Conservation (phyloP, 805 yeast species). For the Blastobotrys peoriensis region DNA sequence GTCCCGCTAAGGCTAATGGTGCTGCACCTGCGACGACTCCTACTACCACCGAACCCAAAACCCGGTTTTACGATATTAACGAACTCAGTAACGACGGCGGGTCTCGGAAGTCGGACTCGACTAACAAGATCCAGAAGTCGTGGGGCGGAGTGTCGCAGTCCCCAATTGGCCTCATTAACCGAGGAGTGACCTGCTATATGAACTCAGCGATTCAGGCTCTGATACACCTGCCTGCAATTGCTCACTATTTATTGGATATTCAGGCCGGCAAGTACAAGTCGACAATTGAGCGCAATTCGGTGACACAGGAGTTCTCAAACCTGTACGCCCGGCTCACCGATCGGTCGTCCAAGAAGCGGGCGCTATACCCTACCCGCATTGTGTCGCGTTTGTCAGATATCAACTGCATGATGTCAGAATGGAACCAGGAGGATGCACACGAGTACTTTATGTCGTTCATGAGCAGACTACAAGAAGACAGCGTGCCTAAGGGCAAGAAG, state of each 20-base stretch:
- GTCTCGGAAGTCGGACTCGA: conserved; percentile 49
- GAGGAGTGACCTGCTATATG: conserved; percentile 95
- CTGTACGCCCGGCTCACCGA: conserved; percentile 23
- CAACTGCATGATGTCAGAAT: conserved; percentile 92
- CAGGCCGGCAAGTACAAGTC: conserved; percentile 42
- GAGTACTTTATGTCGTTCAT: conserved; percentile 92
- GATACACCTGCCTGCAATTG: conserved; percentile 85
- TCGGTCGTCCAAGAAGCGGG: conserved; percentile 32
- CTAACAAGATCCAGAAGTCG: conserved; percentile 55
- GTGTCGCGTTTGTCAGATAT: conserved; percentile 71
- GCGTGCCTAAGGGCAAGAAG: conserved; percentile 85
- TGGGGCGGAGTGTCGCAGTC: conserved; percentile 46
- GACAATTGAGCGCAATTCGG: conserved; percentile 19
- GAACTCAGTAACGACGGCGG: conserved; percentile 60
- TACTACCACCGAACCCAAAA: conserved; percentile 15
- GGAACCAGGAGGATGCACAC: conserved; percentile 98
- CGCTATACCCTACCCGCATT: conserved; percentile 67
- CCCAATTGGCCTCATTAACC: conserved; percentile 74
- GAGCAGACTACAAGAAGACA: conserved; percentile 84
- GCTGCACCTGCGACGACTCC: conserved; percentile 5
- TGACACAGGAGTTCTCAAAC: conserved; percentile 28
- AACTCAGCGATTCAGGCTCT: conserved; percentile 90
- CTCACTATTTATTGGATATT: conserved; percentile 71
- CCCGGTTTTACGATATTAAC: conserved; percentile 48
- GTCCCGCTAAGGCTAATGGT: background rate